Evolutionary conservation across 768 basidiomycete genomes (phyloP).

Genomic region (Calocera cornea): DNA sequence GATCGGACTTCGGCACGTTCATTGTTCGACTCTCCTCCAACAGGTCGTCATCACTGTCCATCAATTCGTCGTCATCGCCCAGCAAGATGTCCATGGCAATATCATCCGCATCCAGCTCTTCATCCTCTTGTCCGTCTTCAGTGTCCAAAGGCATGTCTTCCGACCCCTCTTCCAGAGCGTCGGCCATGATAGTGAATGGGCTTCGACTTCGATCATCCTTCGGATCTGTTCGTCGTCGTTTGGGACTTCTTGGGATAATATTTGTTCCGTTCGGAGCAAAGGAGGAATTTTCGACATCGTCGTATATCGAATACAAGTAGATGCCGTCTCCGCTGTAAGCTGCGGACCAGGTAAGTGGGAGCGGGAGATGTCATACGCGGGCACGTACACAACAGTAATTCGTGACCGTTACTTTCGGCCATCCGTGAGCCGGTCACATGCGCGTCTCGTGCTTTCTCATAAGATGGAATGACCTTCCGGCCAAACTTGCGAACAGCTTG

Average conservation of each 20-base stretch:
- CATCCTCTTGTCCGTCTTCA: slow-evolving; percentile 9
- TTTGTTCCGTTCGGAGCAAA: not conserved
- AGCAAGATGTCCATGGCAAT: slow-evolving; percentile 2
- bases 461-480: slow-evolving; percentile 26
- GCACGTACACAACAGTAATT: slow-evolving; percentile 54
- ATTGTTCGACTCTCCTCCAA: slow-evolving; percentile 20
- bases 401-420: slow-evolving; percentile 56
- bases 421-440: slow-evolving; percentile 69
- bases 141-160: slow-evolving; percentile 4
- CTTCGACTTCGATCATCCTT: slow-evolving; percentile 9
- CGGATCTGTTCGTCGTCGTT: slow-evolving; percentile 11
- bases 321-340: slow-evolving; percentile 63
- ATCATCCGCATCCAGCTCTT: slow-evolving; percentile 7
- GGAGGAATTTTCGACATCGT: slow-evolving; percentile 33
- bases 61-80: slow-evolving; percentile 24
- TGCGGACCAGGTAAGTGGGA: slow-evolving; percentile 21
- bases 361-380: not conserved
- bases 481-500: slow-evolving; percentile 77
- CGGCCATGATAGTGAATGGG: not conserved
- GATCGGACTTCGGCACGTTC: slow-evolving; percentile 15
- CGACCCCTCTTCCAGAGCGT: not conserved
- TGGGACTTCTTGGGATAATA: slow-evolving; percentile 1
- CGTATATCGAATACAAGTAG: slow-evolving; percentile 59
- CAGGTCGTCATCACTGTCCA: slow-evolving; percentile 24
- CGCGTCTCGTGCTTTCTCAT: slow-evolving; percentile 31